Percentiles rank a stretch among this genome's conserved stretches.
Evolutionary conservation across 2,329 filamentous ascomycete genomes (phyloP).

Genomic region (Microdochium bolleyi): DNA sequence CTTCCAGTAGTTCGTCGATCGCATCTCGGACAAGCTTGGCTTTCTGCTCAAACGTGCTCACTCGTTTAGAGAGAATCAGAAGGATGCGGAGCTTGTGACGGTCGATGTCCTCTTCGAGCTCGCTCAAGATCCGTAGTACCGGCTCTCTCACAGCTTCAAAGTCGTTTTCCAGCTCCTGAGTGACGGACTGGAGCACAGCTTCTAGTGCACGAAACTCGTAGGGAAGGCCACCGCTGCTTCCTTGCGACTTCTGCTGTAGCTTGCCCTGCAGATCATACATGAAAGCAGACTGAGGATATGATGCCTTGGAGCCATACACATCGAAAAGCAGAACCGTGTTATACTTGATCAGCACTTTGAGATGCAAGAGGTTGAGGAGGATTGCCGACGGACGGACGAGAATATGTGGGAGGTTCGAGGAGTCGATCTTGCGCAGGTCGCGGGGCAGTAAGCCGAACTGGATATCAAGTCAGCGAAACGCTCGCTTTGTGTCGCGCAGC

Average conservation of each 20-base stretch:
- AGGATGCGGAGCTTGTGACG: constrained; percentile 85
- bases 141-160: constrained; percentile 91
- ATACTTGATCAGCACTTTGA: constrained; percentile 90
- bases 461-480: constrained; percentile 9
- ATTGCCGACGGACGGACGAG: constrained; percentile 89
- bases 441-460: constrained; percentile 88
- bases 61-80: constrained; percentile 87
- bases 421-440: constrained; percentile 96
- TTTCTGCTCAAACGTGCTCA: constrained; percentile 97
- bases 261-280: constrained; percentile 97
- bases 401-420: constrained; percentile 89
- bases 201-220: constrained; percentile 97
- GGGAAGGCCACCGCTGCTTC: constrained; percentile 59
- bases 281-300: constrained; percentile 91
- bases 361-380: constrained; percentile 89
- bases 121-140: constrained; percentile 78
- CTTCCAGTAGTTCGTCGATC: constrained; percentile 90
- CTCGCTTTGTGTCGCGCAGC: background rate
- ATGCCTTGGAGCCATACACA: constrained; percentile 88
- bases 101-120: constrained; percentile 94
- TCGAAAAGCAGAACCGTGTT: constrained; percentile 94
- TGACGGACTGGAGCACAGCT: constrained; percentile 90
- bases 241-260: constrained; percentile 67
- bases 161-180: constrained; percentile 83
- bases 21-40: constrained; percentile 89